Percentiles rank a stretch among this genome's conserved stretches.
Conservation (phyloP, 257 asterid species). For the Capsicum pubescens region DNA sequence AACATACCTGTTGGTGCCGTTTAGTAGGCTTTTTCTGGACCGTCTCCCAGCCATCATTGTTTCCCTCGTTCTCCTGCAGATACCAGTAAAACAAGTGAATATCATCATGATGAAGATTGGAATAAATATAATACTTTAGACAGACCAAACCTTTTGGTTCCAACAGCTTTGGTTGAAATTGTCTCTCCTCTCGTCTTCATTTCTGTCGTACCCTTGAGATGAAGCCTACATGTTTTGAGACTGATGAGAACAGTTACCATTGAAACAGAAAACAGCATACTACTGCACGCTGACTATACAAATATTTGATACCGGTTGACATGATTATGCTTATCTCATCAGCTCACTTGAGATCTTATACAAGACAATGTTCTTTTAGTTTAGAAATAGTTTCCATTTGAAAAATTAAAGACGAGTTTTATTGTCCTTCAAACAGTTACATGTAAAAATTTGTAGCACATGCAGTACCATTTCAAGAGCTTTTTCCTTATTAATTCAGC, state of each 20-base stretch:
- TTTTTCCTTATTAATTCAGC: background rate
- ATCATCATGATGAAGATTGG: background rate
- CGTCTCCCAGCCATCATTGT: constrained; percentile 80
- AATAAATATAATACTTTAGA: constrained; percentile 30
- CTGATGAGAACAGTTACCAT: background rate
- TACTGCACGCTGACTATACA: background rate
- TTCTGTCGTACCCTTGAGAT: constrained; percentile 31
- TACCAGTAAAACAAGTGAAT: constrained; percentile 32
- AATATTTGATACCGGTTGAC: background rate
- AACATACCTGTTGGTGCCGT: constrained; percentile 59
- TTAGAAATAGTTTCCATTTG: background rate
- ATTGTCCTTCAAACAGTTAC: background rate
- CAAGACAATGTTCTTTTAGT: background rate
- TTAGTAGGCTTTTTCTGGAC: constrained; percentile 65
- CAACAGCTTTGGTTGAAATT: constrained; percentile 26
- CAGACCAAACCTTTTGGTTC: constrained; percentile 39
- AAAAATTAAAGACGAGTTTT: background rate
- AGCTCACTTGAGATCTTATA: background rate
- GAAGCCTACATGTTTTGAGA: constrained; percentile 29
- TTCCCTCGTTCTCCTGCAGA: constrained; percentile 52
- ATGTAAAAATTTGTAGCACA: background rate
- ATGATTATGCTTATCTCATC: background rate
- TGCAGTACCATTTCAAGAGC: background rate
- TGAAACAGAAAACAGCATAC: background rate
- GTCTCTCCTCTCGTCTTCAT: constrained; percentile 35